phyloP scores from a whole-genome alignment of 352 stramenopile genomes.

The Pseudoperonospora humuli region DNA sequence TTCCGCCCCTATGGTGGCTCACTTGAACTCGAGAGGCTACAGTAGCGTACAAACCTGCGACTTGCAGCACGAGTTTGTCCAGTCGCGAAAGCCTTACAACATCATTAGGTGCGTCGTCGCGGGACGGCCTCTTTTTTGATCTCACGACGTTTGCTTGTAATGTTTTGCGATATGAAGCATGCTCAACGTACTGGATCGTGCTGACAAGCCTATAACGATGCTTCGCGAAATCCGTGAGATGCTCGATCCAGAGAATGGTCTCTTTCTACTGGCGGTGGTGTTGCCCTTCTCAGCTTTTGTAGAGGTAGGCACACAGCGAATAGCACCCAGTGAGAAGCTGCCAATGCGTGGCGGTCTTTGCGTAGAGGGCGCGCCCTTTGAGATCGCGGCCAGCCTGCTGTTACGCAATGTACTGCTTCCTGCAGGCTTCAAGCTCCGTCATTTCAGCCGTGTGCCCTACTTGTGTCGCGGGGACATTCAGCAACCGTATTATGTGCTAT shows the following conservation, averaged over 20 bases:
- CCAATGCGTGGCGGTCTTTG: slow-evolving; percentile 63
- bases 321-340: slow-evolving; percentile 51
- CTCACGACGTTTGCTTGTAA: slow-evolving; percentile 18
- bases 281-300: slow-evolving; percentile 78
- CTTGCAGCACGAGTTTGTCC: slow-evolving; percentile 57
- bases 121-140: slow-evolving; percentile 15
- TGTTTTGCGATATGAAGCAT: slow-evolving; percentile 33
- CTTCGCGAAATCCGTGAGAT: slow-evolving; percentile 65
- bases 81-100: slow-evolving; percentile 59
- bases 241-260: slow-evolving; percentile 57
- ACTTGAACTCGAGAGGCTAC: slow-evolving; percentile 66
- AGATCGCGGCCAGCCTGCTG: slow-evolving; percentile 49
- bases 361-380: slow-evolving; percentile 53
- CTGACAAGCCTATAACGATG: slow-evolving; percentile 75
- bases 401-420: slow-evolving; percentile 59
- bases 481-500: slow-evolving; percentile 79
- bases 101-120: slow-evolving; percentile 61
- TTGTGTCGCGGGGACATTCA: slow-evolving; percentile 69
- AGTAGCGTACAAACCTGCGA: slow-evolving; percentile 70
- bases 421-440: slow-evolving; percentile 66
- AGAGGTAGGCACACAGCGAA: slow-evolving; percentile 59
- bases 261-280: slow-evolving; percentile 74
- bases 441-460: slow-evolving; percentile 80
- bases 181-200: slow-evolving; percentile 77
- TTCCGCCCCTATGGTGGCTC: slow-evolving; percentile 71